phyloP scores from a whole-genome alignment of 164 flowering plant species.

The Piper longum region DNA sequence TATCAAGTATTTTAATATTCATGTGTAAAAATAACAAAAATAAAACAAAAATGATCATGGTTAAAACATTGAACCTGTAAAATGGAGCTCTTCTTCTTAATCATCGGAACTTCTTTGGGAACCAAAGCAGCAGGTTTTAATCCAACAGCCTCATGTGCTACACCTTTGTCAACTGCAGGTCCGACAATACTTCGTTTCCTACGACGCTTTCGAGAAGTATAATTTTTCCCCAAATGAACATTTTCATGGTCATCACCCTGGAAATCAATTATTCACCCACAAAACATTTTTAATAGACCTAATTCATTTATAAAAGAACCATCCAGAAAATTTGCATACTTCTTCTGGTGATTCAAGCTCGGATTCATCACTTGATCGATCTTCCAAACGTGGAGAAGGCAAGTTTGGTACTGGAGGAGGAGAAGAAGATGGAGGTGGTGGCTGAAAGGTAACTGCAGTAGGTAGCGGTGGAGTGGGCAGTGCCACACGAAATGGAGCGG shows the following conservation, averaged over 20 bases:
- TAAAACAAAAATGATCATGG: background rate
- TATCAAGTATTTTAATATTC: too few species aligned
- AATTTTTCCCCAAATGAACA: slow-evolving; percentile 5
- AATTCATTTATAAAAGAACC: too few species aligned
- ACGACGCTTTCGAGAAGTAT: slow-evolving; percentile 36
- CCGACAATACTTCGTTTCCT: slow-evolving; percentile 65
- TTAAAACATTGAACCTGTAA: slow-evolving; percentile 41
- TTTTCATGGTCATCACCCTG: slow-evolving; percentile 29
- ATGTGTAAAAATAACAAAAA: background rate
- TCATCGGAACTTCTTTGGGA: slow-evolving; percentile 80
- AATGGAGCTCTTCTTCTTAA: slow-evolving; percentile 76
- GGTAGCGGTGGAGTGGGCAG: slow-evolving; percentile 90
- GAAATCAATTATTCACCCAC: background rate
- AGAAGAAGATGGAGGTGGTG: slow-evolving; percentile 19
- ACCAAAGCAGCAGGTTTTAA: slow-evolving; percentile 55
- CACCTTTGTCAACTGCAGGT: slow-evolving; percentile 80
- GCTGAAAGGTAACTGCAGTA: slow-evolving; percentile 39
- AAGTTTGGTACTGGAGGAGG: slow-evolving; percentile 31
- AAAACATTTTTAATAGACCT: background rate
- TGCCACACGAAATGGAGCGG: slow-evolving; percentile 91
- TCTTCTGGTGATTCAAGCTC: slow-evolving; percentile 90
- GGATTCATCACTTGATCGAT: slow-evolving; percentile 72
- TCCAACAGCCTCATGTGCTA: slow-evolving; percentile 92
- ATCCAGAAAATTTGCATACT: slow-evolving; percentile 20
- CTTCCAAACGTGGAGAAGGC: slow-evolving; percentile 26